A percentile compares a stretch with the other conserved stretches of the same genome.
Evolutionary conservation across 495 filamentous ascomycete species (phyloP).

Genomic region (Penicillium argentinense): DNA sequence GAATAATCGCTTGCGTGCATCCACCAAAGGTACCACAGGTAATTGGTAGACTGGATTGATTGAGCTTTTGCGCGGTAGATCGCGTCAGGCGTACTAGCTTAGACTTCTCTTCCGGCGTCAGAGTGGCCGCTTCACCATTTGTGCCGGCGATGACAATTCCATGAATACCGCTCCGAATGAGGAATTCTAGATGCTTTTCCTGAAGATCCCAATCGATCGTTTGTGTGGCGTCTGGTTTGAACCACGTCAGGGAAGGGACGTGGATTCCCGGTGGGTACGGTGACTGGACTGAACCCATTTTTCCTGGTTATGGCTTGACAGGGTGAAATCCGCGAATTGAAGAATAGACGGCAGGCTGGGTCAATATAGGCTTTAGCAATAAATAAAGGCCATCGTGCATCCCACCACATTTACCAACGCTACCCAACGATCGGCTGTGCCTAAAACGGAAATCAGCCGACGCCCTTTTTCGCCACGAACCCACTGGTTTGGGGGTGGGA

Average conservation of each 20-base stretch:
- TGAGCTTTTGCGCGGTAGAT: constrained; percentile 16
- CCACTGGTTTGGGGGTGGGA: background rate
- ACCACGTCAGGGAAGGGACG: constrained; percentile 36
- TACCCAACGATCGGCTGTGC: constrained; percentile 2
- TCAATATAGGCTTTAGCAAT: background rate
- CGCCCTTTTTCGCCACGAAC: background rate
- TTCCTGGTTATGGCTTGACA: background rate
- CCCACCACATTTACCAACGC: background rate
- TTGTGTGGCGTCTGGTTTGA: constrained; percentile 26
- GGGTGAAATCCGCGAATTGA: background rate
- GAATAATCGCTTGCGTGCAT: constrained; percentile 11
- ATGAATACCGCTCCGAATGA: constrained; percentile 34
- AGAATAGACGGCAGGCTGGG: background rate
- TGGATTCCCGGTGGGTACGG: constrained; percentile 34
- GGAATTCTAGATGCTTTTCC: constrained; percentile 27
- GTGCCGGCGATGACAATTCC: constrained; percentile 34
- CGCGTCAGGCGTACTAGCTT: constrained; percentile 22
- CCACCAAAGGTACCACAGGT: constrained; percentile 23
- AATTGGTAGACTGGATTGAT: constrained; percentile 24
- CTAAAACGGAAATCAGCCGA: constrained; percentile 9
- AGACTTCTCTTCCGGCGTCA: constrained; percentile 25
- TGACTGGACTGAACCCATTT: constrained; percentile 13
- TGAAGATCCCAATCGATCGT: constrained; percentile 38
- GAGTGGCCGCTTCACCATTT: constrained; percentile 34
- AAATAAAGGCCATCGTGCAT: background rate